Base-by-base conservation (phyloP, 768 basidiomycete species). In the Pleurotus tuber-regium region DNA sequence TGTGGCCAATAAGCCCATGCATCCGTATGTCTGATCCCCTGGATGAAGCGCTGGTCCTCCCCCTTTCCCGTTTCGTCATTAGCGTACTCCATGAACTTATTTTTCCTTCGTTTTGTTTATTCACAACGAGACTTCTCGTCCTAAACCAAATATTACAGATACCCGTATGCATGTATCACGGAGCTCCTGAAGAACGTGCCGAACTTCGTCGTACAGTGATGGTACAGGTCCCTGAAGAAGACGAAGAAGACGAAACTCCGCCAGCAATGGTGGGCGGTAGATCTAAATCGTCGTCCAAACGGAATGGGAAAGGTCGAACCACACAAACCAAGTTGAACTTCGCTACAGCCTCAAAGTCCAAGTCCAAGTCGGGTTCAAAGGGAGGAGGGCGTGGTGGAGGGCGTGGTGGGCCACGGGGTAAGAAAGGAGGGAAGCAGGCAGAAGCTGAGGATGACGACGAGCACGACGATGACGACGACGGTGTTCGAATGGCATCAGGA, bases 81-180 rank as follows among this genome's bases (percentile, higher is more conserved):
- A 2, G 31, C n/a, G 1, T 33, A n/a, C n/a, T n/a, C n/a, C n/a
- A n/a, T n/a, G n/a, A n/a, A 25, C 8, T 11, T 40, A 19, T 40
- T 19, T 40, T 12, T n/a, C 2, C 38, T 18, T 18, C 10, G 2
- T 1, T 19, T 40, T 14, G 8, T 31, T 8, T 14, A 31, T 31
- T 8, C 14, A 7, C 30, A 31, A 8, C 30, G 8, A 31, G 7
- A 7, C 30, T 31, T 31, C 30, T 14, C 14, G 30, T 41, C 21
- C 28, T 6, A 5, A 38, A 26, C 16, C 35, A 52, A 14, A 26
- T 36, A 3, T 29, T 19, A n/a, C 48, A 92, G 87, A 89, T 94
- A 35, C 88, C 93, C 4, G 84, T 93, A 1, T 80, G 91, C 54
- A 84, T 92, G 74, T 99, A 99, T 65, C 91, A 98, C 56, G 97